Evolutionary conservation across 371 early-diverging fungal species (phyloP).

Genomic region (Actinomortierella wolfii): DNA sequence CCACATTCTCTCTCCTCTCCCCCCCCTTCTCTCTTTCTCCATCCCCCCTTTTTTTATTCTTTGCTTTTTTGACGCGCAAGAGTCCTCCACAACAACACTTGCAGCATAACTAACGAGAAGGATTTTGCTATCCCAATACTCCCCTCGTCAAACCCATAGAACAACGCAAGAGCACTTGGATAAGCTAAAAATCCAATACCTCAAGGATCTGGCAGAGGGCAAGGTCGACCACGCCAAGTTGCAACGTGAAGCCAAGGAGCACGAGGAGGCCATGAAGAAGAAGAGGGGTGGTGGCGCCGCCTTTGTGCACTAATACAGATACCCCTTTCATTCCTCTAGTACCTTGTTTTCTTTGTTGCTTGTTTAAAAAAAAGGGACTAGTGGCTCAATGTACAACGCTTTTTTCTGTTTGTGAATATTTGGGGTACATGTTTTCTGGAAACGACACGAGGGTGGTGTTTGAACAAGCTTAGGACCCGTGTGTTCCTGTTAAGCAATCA

Average conservation of each 20-base stretch:
- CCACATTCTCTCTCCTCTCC: constrained; percentile 4
- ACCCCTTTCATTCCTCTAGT: too few species aligned
- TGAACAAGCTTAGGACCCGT: too few species aligned
- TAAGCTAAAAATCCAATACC: constrained; percentile 53
- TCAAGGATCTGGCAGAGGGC: constrained; percentile 44
- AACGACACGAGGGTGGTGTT: too few species aligned
- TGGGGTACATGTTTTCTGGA: too few species aligned
- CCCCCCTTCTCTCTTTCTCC: constrained; percentile 1
- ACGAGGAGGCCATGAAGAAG: constrained; percentile 38
- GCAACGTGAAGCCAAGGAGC: constrained; percentile 32
- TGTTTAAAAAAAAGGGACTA: too few species aligned
- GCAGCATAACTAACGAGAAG: too few species aligned
- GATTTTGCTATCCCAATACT: too few species aligned
- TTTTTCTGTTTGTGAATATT: too few species aligned
- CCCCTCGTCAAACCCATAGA: too few species aligned
- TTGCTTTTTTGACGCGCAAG: background rate
- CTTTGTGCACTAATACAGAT: constrained; percentile 22
- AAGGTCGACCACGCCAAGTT: constrained; percentile 39
- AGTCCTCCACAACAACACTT: background rate
- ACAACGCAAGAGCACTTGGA: constrained; percentile 63
- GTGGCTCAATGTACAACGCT: too few species aligned
- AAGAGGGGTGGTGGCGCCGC: constrained; percentile 26
- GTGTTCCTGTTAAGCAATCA: too few species aligned
- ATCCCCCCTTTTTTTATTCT: constrained; percentile 10
- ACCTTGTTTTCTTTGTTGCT: too few species aligned